Evolutionary conservation across 345 rosid genomes (phyloP), one percentile per base, ranked within the genome.

Genomic region (Hibiscus syriacus): DNA sequence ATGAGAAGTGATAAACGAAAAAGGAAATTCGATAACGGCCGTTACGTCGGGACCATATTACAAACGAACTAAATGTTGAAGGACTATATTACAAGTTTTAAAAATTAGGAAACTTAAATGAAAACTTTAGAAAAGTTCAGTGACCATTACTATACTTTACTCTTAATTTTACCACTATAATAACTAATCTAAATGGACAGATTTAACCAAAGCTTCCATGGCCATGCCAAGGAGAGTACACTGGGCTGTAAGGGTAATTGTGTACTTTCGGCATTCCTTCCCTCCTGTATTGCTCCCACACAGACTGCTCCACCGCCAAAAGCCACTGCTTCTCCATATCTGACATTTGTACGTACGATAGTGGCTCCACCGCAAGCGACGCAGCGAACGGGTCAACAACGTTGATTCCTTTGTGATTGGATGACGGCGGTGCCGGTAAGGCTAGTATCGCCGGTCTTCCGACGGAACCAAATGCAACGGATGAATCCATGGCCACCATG

Each of bases 311-410:
- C 30, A 85, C 85, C 48, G 68, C 39, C 75, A 85, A 63, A 29
- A 80, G 52, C 73, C 68, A 76, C 68, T 83, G 90, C 69, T 85
- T 87, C 75, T 83, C 92, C 68, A 87, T 45, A 39, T 85, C 90
- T 2, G 87, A 79, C 84, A 87, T 82, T 46, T 87, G 90, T 55
- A 87, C 86, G 55, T 74, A 85, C 1, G 84, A 20, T 0, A 88
- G 90, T 0, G 90, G 87, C 0, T 82, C 76, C 16, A 87, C 69
- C 16, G 67, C 59, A 0, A 78, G 58, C 0, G 92, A 85, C 3
- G 88, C 84, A 3, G 87, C 82, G 43, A 87, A 87, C 8, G 92
- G 92, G 68, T 87, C 92, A 20, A n/a, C 30, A 12, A 49, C 39
- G 0, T 13, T 56, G 0, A 25, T 16, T 23, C 26, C 38, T 0